phyloP scores from a whole-genome alignment of 1,139 yeast species.

The Zygotorulaspora mrakii region DNA sequence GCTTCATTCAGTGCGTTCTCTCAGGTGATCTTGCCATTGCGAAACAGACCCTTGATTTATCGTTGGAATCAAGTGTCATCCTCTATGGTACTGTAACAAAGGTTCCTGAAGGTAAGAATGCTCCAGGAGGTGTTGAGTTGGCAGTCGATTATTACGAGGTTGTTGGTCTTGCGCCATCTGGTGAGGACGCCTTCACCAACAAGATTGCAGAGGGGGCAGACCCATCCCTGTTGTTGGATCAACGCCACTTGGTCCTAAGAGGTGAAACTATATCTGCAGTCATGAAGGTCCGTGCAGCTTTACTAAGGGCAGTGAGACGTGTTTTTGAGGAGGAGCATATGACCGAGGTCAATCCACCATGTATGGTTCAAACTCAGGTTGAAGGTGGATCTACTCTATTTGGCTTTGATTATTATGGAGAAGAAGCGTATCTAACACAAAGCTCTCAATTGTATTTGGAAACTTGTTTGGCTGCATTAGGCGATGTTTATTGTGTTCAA shows the following conservation, averaged over 20 bases:
- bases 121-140: conserved; percentile 97
- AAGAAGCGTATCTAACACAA: conserved; percentile 94
- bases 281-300: conserved; percentile 88
- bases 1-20: conserved; percentile 81
- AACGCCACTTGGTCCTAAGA: conserved; percentile 89
- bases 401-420: conserved; percentile 91
- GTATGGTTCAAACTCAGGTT: conserved; percentile 99
- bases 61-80: conserved; percentile 80
- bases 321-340: conserved; percentile 72
- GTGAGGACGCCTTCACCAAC: conserved; percentile 93
- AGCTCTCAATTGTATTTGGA: conserved; percentile 96
- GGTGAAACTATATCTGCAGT: conserved; percentile 95
- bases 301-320: conserved; percentile 69
- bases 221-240: conserved; percentile 86
- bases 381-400: conserved; percentile 98
- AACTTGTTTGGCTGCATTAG: conserved; percentile 92
- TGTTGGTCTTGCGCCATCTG: conserved; percentile 91
- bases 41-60: conserved; percentile 74
- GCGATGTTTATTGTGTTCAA: conserved; percentile 95
- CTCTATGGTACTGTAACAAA: conserved; percentile 76
- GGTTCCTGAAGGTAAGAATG: conserved; percentile 93
- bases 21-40: conserved; percentile 92
- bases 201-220: conserved; percentile 91
- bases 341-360: conserved; percentile 95
- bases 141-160: conserved; percentile 84